A percentile compares a stretch with the other conserved stretches of the same genome.
phyloP scores from a whole-genome alignment of 805 yeast species.

The Vanderwaltozyma tropicalis region DNA sequence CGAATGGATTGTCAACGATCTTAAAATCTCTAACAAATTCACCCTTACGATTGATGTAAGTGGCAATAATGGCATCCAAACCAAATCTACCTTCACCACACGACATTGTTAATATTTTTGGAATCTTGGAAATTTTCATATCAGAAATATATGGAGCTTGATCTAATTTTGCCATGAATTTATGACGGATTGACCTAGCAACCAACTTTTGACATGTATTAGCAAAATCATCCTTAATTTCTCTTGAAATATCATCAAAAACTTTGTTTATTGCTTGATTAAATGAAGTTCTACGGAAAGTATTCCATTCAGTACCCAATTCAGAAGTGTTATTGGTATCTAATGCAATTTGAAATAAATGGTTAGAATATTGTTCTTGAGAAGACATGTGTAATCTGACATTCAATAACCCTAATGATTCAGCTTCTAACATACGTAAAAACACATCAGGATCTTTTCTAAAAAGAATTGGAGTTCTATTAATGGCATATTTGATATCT shows the following conservation, averaged over 20 bases:
- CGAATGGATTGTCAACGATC: conserved; percentile 60
- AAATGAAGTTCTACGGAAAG: conserved; percentile 56
- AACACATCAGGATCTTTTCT: conserved; percentile 68
- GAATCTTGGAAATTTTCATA: conserved; percentile 72
- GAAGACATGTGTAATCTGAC: conserved; percentile 45
- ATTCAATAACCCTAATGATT: conserved; percentile 59
- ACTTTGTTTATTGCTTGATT: conserved; percentile 57
- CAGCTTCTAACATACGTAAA: conserved; percentile 88
- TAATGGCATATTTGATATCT: conserved; percentile 83
- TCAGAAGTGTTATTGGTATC: conserved; percentile 74
- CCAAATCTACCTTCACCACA: conserved; percentile 78
- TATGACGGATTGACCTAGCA: conserved; percentile 56
- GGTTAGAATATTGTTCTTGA: conserved; percentile 33
- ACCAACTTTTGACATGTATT: conserved; percentile 65
- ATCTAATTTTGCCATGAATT: conserved; percentile 62
- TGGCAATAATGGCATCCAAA: conserved; percentile 80
- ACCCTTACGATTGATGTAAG: conserved; percentile 69
- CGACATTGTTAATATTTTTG: conserved; percentile 72
- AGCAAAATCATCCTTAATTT: conserved; percentile 74
- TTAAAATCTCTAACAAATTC: conserved; percentile 66
- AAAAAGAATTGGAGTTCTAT: conserved; percentile 69
- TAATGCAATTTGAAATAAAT: conserved; percentile 41
- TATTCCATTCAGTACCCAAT: conserved; percentile 71
- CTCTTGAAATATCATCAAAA: conserved; percentile 55
- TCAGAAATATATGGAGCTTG: conserved; percentile 90